Conservation (phyloP, 2,329 filamentous ascomycete genomes). For the Xylaria sp. region DNA sequence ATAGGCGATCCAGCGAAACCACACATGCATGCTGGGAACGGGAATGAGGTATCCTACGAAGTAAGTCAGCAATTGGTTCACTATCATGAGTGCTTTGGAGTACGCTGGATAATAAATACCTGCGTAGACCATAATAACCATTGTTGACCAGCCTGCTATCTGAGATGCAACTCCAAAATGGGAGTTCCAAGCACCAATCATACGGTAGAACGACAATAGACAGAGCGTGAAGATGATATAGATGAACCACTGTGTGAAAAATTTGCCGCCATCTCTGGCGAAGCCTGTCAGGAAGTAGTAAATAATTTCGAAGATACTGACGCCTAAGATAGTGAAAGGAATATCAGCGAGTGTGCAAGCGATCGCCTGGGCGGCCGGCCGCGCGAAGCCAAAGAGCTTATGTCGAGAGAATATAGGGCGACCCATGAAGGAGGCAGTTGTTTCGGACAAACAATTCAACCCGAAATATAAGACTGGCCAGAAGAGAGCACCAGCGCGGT, state of each 20-base stretch:
- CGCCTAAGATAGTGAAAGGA: conserved; percentile 67
- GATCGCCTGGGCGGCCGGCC: conserved; percentile 65
- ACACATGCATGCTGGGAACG: conserved; percentile 64
- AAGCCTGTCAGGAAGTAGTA: conserved; percentile 71
- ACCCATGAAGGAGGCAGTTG: conserved; percentile 69
- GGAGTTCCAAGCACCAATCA: conserved; percentile 25
- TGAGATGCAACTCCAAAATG: conserved; percentile 23
- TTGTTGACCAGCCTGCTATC: conserved; percentile 20
- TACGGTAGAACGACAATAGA: conserved; percentile 17
- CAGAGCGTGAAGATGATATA: conserved; percentile 22
- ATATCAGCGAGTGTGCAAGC: conserved; percentile 55
- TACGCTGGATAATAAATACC: neutral
- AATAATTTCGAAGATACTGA: conserved; percentile 67
- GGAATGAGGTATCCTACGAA: conserved; percentile 60
- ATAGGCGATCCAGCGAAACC: conserved; percentile 66
- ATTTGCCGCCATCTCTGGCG: conserved; percentile 66
- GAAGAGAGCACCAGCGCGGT: conserved; percentile 70
- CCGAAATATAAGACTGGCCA: conserved; percentile 72
- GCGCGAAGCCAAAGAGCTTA: conserved; percentile 63
- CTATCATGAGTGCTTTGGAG: neutral
- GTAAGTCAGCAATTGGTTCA: neutral
- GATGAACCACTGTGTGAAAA: conserved; percentile 58
- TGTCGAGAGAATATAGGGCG: conserved; percentile 76
- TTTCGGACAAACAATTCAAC: conserved; percentile 68
- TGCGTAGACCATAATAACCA: conserved; percentile 27